Evolutionary conservation across 441 rosid genomes (phyloP).

Genomic region (Erodium texanum): DNA sequence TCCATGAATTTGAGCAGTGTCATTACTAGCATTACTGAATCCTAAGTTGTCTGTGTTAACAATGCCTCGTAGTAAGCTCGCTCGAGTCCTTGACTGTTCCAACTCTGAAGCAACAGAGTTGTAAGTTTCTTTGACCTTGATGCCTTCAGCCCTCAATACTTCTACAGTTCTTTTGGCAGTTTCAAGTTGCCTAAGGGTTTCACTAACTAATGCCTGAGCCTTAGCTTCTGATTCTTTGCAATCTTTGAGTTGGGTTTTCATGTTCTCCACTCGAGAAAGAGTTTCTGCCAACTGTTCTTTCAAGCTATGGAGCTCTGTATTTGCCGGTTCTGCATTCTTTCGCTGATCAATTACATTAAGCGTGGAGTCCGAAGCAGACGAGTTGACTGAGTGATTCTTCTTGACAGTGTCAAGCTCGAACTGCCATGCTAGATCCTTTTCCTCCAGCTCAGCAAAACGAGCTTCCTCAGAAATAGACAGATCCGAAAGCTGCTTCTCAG

Average conservation of each 20-base stretch:
- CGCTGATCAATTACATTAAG: constrained; percentile 40
- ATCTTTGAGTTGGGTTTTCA: constrained; percentile 42
- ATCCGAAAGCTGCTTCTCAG: constrained; percentile 61
- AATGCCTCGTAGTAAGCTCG: constrained; percentile 12
- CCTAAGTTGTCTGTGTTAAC: constrained; percentile 14
- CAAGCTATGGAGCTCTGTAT: constrained; percentile 49
- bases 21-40: neutral
- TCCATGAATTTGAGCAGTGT: constrained; percentile 11
- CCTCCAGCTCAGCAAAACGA: constrained; percentile 72
- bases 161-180: constrained; percentile 17
- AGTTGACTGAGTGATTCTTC: constrained; percentile 70
- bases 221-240: constrained; percentile 71
- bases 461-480: constrained; percentile 70
- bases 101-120: constrained; percentile 17
- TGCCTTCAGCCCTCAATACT: constrained; percentile 17
- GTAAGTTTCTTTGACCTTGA: constrained; percentile 15
- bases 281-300: constrained; percentile 63
- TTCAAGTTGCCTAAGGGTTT: constrained; percentile 21
- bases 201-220: constrained; percentile 33
- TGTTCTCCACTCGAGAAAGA: constrained; percentile 54
- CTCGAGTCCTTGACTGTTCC: constrained; percentile 20
- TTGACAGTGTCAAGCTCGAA: constrained; percentile 91
- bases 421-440: constrained; percentile 86
- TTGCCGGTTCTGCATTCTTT: constrained; percentile 44
- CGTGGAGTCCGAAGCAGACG: constrained; percentile 65